Evolutionary conservation across 345 rosid species (phyloP).

Genomic region (Populus pruinosa): DNA sequence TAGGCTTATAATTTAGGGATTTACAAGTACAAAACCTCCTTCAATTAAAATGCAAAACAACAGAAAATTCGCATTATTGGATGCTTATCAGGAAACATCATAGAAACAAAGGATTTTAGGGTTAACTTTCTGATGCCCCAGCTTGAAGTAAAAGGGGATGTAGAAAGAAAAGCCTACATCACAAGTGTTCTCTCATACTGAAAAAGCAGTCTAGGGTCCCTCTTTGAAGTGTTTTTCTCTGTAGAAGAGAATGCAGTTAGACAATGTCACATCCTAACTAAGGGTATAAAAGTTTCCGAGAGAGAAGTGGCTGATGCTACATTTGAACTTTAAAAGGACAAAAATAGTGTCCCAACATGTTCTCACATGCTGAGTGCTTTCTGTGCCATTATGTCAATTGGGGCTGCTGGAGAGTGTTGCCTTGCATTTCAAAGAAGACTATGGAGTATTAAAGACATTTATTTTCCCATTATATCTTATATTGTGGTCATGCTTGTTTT

Average conservation of each 20-base stretch:
- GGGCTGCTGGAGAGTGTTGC: slow-evolving; percentile 15
- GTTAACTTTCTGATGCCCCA: neutral
- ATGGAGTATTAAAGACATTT: slow-evolving; percentile 6
- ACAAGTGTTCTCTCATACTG: neutral
- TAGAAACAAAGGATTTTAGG: neutral
- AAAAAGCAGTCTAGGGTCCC: slow-evolving; percentile 18
- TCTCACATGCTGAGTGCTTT: slow-evolving; percentile 33
- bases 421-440: slow-evolving; percentile 19
- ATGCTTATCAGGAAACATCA: neutral
- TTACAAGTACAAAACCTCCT: neutral
- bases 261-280: slow-evolving; percentile 34
- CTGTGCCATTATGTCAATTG: slow-evolving; percentile 37
- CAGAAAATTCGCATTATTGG: neutral
- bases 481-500: slow-evolving; percentile 39
- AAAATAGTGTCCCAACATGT: slow-evolving; percentile 32
- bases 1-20: neutral
- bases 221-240: neutral
- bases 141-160: neutral
- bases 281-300: slow-evolving; percentile 12
- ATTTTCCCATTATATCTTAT: slow-evolving; percentile 13
- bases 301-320: slow-evolving; percentile 11
- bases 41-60: neutral
- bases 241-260: slow-evolving; percentile 23
- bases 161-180: slow-evolving; percentile 4
- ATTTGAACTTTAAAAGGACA: slow-evolving; percentile 15